These are phyloP conservation scores for Panaeolus cyanescens DNA, from an alignment of 768 basidiomycete genomes.

Conservation along the genomic window DNA sequence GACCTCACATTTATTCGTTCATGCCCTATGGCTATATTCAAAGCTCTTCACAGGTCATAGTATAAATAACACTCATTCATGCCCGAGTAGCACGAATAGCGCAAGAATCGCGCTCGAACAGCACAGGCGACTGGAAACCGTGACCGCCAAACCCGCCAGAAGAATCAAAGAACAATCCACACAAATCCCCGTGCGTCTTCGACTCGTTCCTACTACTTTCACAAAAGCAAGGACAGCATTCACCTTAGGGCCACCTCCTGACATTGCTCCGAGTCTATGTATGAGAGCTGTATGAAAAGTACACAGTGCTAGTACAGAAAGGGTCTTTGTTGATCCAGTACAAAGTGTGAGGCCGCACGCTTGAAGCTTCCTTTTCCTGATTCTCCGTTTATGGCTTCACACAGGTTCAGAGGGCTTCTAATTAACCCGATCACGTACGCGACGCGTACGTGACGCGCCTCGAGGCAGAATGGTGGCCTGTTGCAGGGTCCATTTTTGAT, in stretches of 20 bases:
- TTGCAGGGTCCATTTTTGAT: background rate
- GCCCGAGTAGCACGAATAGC: background rate
- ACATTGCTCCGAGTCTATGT: background rate
- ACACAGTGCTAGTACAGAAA: background rate
- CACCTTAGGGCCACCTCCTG: background rate
- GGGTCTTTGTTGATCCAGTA: background rate
- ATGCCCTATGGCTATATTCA: too few species aligned
- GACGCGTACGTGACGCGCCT: background rate
- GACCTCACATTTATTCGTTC: background rate
- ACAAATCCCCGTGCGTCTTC: too few species aligned
- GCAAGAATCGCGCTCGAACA: background rate
- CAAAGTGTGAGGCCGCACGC: background rate
- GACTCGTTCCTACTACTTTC: too few species aligned
- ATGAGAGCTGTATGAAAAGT: background rate
- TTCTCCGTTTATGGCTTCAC: background rate
- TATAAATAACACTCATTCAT: too few species aligned
- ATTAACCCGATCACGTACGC: conserved; percentile 1
- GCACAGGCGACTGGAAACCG: background rate
- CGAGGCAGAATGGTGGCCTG: background rate
- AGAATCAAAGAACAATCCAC: background rate
- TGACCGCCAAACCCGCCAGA: background rate
- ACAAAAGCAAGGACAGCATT: too few species aligned
- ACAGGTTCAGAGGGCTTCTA: background rate
- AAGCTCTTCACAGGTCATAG: too few species aligned
- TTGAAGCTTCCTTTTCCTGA: conserved; percentile 1